Evolutionary conservation across 2,329 filamentous ascomycete genomes (phyloP), one percentile per base, ranked within the genome.

Genomic region (Corynespora cassiicola): DNA sequence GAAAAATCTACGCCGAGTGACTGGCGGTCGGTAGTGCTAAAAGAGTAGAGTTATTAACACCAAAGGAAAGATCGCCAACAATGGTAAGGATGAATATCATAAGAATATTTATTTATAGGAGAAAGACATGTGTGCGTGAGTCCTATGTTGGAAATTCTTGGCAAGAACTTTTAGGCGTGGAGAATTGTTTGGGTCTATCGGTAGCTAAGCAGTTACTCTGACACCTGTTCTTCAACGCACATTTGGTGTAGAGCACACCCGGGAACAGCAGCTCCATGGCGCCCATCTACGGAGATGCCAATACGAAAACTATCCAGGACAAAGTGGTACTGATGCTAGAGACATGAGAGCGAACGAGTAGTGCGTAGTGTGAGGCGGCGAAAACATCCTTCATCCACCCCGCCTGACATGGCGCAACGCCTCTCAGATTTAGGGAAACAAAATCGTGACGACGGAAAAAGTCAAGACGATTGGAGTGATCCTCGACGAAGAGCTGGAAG

Each of bases 351-450:
- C 50, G 34, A 11, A 55, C 50, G 11, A 66, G 62, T 43, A 54
- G 65, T 25, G 61, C 58, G 16, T 53, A 43, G 7, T 69, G 68
- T 45, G 48, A 66, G 40, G 55, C 52, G n/a, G 52, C 59, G 14
- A 68, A 69, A 52, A 69, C 56, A 33, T 47, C 50, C 9, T 58
- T 65, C 22, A 65, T 67, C 51, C 52, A 68, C 49, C 64, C 69
- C 39, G 58, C 61, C 3, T 20, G 52, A 24, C 38, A 51, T 2
- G 37, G 26, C 18, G 70, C 75, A 22, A 71, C 77, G 0, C 75
- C 77, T 0, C 67, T 81, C 3, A 81, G 75, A 73, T 71, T 71
- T 5, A 81, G 59, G 45, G 20, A 20, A 28, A 50, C 10, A 32
- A 45, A 14, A 42, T 52, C 21, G 7, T 19, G 21, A 42, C 39